Evolutionary conservation across 2,329 filamentous ascomycete genomes (phyloP).

Genomic region (Stemphylium beticola): DNA sequence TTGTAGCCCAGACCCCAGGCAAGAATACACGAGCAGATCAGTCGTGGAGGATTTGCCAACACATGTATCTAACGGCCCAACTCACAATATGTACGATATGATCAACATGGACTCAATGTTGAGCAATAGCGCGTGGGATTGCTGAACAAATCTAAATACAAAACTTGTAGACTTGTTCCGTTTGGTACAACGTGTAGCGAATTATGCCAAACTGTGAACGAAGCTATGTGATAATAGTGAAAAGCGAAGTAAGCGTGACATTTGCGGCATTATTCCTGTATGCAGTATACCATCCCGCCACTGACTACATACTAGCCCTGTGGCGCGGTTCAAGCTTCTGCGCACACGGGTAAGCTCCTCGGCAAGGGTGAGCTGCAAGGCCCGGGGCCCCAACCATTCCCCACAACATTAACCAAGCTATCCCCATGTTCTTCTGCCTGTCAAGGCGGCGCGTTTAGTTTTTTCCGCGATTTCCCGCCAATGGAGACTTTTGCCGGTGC

Average conservation of each 20-base stretch:
- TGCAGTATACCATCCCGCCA: conserved; percentile 24
- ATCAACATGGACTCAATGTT: background rate
- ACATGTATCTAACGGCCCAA: background rate
- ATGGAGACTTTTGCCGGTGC: conserved; percentile 19
- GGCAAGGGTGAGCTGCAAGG: conserved; percentile 18
- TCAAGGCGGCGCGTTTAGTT: conserved; percentile 19
- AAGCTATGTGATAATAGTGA: background rate
- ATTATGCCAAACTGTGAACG: background rate
- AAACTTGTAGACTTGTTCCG: background rate
- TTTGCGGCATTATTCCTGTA: conserved; percentile 16
- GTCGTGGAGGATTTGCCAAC: background rate
- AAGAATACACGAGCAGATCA: background rate
- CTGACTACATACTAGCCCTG: conserved; percentile 9
- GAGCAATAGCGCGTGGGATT: background rate
- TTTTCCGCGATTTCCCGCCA: conserved; percentile 36
- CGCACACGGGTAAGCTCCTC: conserved; percentile 19
- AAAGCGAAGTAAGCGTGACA: background rate
- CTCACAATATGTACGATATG: background rate
- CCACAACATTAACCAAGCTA: conserved; percentile 29
- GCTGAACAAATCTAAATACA: background rate
- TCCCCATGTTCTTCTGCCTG: conserved; percentile 15
- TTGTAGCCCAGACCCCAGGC: background rate
- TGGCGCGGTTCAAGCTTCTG: conserved; percentile 33
- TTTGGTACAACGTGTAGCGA: background rate
- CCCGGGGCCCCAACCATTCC: conserved; percentile 29